These are phyloP conservation scores for Beauveria varroae DNA, from an alignment of 2,329 filamentous ascomycete genomes.

Conservation along the genomic window DNA sequence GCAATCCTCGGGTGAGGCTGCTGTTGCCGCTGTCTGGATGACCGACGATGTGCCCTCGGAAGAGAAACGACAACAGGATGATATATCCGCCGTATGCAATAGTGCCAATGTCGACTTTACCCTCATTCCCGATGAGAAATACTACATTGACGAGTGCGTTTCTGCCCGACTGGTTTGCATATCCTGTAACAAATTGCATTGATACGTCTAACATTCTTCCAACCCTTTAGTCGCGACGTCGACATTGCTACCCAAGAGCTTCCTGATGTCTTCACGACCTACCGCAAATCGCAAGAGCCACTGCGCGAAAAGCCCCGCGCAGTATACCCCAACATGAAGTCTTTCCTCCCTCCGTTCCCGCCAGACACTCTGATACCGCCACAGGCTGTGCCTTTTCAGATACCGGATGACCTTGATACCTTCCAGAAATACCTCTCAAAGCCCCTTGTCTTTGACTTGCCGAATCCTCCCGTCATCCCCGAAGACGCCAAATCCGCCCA, in stretches of 20 bases:
- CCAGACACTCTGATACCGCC: conserved; percentile 40
- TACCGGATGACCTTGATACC: conserved; percentile 47
- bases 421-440: conserved; percentile 47
- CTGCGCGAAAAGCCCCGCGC: conserved; percentile 56
- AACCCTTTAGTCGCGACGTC: conserved; percentile 52
- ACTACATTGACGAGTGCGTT: conserved; percentile 69
- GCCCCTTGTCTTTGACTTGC: conserved; percentile 47
- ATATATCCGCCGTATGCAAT: conserved; percentile 45
- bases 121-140: conserved; percentile 68
- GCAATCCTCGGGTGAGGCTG: conserved; percentile 29
- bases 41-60: conserved; percentile 62
- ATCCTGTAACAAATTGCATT: not conserved
- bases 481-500: conserved; percentile 50
- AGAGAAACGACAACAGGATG: conserved; percentile 57
- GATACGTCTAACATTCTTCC: not conserved
- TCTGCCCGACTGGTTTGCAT: not conserved
- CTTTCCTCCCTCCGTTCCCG: conserved; percentile 51
- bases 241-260: conserved; percentile 52
- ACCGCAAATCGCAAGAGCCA: conserved; percentile 65
- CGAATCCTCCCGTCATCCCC: conserved; percentile 46
- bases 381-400: conserved; percentile 55
- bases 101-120: conserved; percentile 51
- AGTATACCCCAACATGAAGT: conserved; percentile 43
- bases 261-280: conserved; percentile 69
- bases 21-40: conserved; percentile 62